Base-by-base conservation (phyloP, 495 filamentous ascomycete genomes). In the Penicillium pulvis region DNA sequence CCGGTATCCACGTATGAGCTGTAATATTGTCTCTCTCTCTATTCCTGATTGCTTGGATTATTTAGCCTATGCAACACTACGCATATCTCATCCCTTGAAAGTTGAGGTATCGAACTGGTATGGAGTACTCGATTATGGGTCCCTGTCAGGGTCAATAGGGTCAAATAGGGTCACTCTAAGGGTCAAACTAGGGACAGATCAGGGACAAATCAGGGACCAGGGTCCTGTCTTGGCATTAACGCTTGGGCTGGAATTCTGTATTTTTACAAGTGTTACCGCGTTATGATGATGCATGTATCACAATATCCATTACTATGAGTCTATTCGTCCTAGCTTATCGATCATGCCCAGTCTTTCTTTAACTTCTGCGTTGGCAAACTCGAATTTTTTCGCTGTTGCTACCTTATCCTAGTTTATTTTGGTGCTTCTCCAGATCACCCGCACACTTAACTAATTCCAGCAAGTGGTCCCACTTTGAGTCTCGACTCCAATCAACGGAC, bases 71-170 rank as follows among this genome's bases (percentile, higher is more conserved):
- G 45, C 60, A 62, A 62, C 47, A 33, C 49, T 43, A 23, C 20
- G 55, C 62, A 65, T 65, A 62, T 56, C 52, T 56, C 58, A 65
- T 65, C 63, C 63, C 63, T 62, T 61, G 51, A 10, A 45, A 16
- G 19, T 6, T 35, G 26, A 17, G 31, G 48, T 51, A 51, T 51
- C 31, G 6, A 47, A 7, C 28, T 28, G 28, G 55, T 63, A 51
- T 58, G 56, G 56, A 57, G 49, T 51, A 43, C 33, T 11, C 10
- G 12, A 41, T 6, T 14, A 36, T 36, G 33, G 12, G 4, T 9
- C 10, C 36, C 43, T 39, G 28, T 54, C 59, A 61, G 59, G 60
- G 45, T 57, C 20, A 16, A 49, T 7, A 49, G 26, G 16, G 49
- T n/a, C 19, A 51, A n/a, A 12, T 20, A 51, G 26, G 24, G 24